Evolutionary conservation across 306 rosid genomes (phyloP).

Genomic region (Vigna hirtella): DNA sequence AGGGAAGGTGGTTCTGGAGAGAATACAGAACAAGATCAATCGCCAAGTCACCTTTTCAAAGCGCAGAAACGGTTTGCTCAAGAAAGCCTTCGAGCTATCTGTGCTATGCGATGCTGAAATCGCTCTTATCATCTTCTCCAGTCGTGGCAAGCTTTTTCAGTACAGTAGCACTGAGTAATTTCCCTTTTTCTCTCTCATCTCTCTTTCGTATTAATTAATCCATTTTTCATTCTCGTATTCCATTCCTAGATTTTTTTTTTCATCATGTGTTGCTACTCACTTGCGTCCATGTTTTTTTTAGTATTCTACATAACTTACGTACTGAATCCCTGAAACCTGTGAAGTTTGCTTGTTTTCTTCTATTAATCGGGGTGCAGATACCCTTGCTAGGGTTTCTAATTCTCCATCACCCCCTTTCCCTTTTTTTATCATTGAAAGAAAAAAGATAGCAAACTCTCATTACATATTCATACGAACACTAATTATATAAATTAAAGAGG

Average conservation of each 20-base stretch:
- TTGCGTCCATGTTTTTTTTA: not conserved
- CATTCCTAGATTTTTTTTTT: not conserved
- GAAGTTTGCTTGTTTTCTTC: not conserved
- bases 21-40: slow-evolving; percentile 85
- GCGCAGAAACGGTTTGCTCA: slow-evolving; percentile 73
- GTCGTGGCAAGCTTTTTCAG: slow-evolving; percentile 77
- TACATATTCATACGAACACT: not conserved
- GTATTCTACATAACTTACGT: not conserved
- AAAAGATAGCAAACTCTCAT: not conserved
- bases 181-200: not conserved
- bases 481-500: not conserved
- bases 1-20: slow-evolving; percentile 80
- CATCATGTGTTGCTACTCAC: not conserved
- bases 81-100: slow-evolving; percentile 84
- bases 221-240: not conserved
- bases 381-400: slow-evolving; percentile 20
- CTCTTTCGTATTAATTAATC: not conserved
- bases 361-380: not conserved
- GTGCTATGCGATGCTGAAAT: slow-evolving; percentile 83
- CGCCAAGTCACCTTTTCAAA: slow-evolving; percentile 89
- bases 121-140: slow-evolving; percentile 76
- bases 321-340: not conserved
- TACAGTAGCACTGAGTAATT: slow-evolving; percentile 66
- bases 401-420: not conserved
- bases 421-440: not conserved